phyloP scores from a whole-genome alignment of 768 basidiomycete species.

The Panaeolus cyanescens region DNA sequence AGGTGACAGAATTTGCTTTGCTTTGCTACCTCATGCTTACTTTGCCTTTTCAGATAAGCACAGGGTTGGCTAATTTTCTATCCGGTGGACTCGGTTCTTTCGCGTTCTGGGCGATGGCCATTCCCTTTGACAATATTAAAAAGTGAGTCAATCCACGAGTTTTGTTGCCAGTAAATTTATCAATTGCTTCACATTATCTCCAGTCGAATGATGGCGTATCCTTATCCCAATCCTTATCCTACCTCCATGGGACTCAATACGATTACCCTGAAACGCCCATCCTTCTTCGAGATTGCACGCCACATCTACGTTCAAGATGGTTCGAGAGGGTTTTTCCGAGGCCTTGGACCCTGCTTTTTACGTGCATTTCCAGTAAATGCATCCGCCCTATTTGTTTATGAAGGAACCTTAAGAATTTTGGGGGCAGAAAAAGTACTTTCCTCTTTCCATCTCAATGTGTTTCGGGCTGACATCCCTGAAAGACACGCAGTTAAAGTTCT shows the following conservation, averaged over 20 bases:
- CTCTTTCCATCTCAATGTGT: conserved; percentile 6
- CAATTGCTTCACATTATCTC: conserved; percentile 8
- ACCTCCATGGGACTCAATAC: conserved; percentile 23
- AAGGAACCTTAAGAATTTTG: conserved; percentile 64
- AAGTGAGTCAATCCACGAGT: conserved; percentile 64
- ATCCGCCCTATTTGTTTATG: conserved; percentile 78
- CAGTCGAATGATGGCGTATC: conserved; percentile 69
- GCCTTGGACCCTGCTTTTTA: conserved; percentile 65
- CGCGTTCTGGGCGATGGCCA: conserved; percentile 67
- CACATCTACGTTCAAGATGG: conserved; percentile 58
- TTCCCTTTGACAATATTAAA: conserved; percentile 82
- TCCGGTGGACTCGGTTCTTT: conserved; percentile 67
- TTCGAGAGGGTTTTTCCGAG: conserved; percentile 60
- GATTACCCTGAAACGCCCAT: conserved; percentile 35
- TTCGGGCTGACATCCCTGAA: conserved; percentile 12
- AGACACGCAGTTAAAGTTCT: conserved; percentile 47
- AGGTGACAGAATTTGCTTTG: conserved; percentile 37
- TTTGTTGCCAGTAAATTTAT: conserved; percentile 3
- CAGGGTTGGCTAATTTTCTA: conserved; percentile 61
- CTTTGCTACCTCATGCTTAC: conserved; percentile 4
- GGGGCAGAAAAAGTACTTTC: conserved; percentile 64
- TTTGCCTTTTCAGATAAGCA: conserved; percentile 48
- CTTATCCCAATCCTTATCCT: conserved; percentile 47
- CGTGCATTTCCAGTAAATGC: conserved; percentile 82
- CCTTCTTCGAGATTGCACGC: conserved; percentile 50